Evolutionary conservation across 495 filamentous ascomycete species (phyloP).

Genomic region (Sabuloglossum arenarium): DNA sequence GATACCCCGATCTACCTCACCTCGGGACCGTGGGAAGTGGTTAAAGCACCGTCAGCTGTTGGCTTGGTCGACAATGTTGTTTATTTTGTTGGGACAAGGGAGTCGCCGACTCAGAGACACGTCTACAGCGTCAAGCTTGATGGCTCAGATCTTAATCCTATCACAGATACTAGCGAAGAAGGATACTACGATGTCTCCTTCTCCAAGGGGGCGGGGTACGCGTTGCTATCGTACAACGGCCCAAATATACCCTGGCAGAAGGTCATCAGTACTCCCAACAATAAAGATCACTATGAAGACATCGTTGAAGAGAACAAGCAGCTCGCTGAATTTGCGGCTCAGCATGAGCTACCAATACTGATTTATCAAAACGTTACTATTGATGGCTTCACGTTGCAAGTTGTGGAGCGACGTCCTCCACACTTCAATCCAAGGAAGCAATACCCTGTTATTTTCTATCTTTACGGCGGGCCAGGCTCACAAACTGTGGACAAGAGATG

Average conservation of each 20-base stretch:
- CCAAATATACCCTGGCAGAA: slow-evolving; percentile 85
- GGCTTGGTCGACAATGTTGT: slow-evolving; percentile 67
- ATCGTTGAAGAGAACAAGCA: slow-evolving; percentile 56
- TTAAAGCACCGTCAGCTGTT: slow-evolving; percentile 69
- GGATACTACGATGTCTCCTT: slow-evolving; percentile 80
- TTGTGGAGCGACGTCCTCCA: slow-evolving; percentile 75
- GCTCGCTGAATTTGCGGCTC: slow-evolving; percentile 43
- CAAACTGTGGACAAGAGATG: slow-evolving; percentile 72
- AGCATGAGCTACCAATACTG: slow-evolving; percentile 66
- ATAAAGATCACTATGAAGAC: slow-evolving; percentile 36
- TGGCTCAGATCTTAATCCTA: slow-evolving; percentile 39
- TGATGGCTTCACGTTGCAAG: slow-evolving; percentile 58
- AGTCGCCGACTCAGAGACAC: slow-evolving; percentile 72
- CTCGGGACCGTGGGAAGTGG: slow-evolving; percentile 82
- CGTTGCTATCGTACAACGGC: slow-evolving; percentile 60
- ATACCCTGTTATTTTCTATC: slow-evolving; percentile 85
- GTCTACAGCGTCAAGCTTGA: slow-evolving; percentile 80
- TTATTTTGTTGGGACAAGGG: slow-evolving; percentile 77
- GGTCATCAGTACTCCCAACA: slow-evolving; percentile 63
- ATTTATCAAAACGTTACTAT: slow-evolving; percentile 72
- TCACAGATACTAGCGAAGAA: slow-evolving; percentile 58
- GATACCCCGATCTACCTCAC: slow-evolving; percentile 66
- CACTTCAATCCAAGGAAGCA: slow-evolving; percentile 70
- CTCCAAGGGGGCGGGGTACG: slow-evolving; percentile 61
- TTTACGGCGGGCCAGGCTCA: slow-evolving; percentile 82